These are phyloP conservation scores for Acanthamoeba castellanii DNA, from an alignment of 208 protist species.

Conservation along the genomic window DNA sequence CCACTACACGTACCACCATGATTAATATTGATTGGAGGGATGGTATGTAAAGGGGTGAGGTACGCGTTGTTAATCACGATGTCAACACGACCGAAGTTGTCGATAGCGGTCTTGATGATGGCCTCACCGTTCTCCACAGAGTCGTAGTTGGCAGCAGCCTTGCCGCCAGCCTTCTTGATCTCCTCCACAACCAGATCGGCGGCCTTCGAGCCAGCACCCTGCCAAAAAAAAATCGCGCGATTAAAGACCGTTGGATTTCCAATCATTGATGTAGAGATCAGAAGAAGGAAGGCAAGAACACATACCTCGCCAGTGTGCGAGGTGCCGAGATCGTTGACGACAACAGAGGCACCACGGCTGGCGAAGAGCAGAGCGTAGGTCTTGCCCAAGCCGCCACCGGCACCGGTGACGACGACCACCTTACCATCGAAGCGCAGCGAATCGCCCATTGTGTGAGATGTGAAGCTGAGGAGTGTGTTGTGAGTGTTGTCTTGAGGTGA, in stretches of 20 bases:
- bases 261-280: neutral
- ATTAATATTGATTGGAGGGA: neutral
- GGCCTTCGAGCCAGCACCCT: conserved; percentile 78
- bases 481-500: neutral
- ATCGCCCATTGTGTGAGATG: neutral
- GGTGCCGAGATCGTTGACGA: conserved; percentile 87
- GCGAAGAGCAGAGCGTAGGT: conserved; percentile 86
- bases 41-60: no score
- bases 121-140: conserved; percentile 85
- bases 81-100: conserved; percentile 85
- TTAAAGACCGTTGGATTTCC: neutral
- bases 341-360: conserved; percentile 83
- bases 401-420: conserved; percentile 88
- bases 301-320: conserved; percentile 65
- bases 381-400: conserved; percentile 85
- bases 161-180: conserved; percentile 83
- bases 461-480: neutral
- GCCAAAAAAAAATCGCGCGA: neutral
- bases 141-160: conserved; percentile 87
- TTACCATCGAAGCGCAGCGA: conserved; percentile 77
- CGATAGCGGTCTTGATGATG: conserved; percentile 86
- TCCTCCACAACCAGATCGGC: conserved; percentile 87
- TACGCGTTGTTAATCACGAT: conserved; percentile 89
- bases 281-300: neutral
- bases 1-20: conserved; percentile 18